A percentile compares a stretch with the other conserved stretches of the same genome.
Conservation (phyloP, 164 flowering plant genomes). For the Sedum album region DNA sequence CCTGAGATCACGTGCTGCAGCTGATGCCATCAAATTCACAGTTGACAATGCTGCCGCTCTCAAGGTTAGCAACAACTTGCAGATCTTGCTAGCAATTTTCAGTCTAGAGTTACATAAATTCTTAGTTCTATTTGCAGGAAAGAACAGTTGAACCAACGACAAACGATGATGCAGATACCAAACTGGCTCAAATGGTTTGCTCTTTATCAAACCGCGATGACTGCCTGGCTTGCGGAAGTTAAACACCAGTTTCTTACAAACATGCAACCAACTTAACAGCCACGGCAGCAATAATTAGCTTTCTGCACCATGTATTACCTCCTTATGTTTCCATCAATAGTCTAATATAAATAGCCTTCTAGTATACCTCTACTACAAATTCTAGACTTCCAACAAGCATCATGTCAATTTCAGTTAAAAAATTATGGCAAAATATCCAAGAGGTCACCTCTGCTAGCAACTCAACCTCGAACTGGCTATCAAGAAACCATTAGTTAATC, state of each 20-base stretch:
- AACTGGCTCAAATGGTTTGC: conserved; percentile 86
- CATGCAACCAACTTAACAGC: neutral
- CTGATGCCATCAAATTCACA: conserved; percentile 96
- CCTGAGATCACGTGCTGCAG: conserved; percentile 87
- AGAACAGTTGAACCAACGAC: conserved; percentile 39
- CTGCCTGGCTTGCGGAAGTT: conserved; percentile 94
- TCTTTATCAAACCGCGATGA: conserved; percentile 82
- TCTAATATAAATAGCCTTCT: too few species aligned
- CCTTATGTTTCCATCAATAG: too few species aligned
- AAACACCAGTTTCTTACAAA: neutral
- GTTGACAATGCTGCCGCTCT: conserved; percentile 51
- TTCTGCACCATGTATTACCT: neutral
- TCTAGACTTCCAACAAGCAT: too few species aligned
- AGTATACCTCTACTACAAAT: too few species aligned
- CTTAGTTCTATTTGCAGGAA: conserved; percentile 28
- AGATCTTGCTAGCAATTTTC: neutral
- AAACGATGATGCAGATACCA: conserved; percentile 31
- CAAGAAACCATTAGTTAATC: too few species aligned
- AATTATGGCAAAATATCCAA: too few species aligned
- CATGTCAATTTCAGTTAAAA: too few species aligned
- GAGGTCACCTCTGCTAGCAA: too few species aligned
- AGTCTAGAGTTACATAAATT: neutral
- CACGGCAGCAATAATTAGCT: neutral
- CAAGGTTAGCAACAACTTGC: neutral
- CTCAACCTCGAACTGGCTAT: too few species aligned